Evolutionary conservation across 768 basidiomycete species (phyloP), one percentile per base, ranked within the genome.

Genomic region (Mrakia blollopis): DNA sequence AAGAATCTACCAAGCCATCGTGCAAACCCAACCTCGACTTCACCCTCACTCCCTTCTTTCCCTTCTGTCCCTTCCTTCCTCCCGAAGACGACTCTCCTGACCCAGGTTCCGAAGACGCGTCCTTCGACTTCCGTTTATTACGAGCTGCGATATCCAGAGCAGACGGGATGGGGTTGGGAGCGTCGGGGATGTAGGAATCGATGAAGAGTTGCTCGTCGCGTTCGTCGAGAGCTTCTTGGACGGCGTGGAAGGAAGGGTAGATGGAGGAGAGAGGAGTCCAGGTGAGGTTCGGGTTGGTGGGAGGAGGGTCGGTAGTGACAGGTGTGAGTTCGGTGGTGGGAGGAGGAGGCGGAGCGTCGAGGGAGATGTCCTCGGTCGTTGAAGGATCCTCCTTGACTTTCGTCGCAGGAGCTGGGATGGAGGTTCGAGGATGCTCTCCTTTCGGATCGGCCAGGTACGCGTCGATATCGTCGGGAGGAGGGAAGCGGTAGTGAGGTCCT

Each of bases 401-500:
- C 25, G 57, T 37, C 25, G 44, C 32, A 21, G 28, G 9, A 13
- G 50, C 35, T 25, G 44, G 28, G 50, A 44, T n/a, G 0, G 54
- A 72, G 18, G 50, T 57, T 32, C 54, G 73, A 28, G 25, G 28
- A 18, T 50, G 54, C 5, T 28, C 28, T 10, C 50, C 47, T 9
- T 41, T 72, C 11, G 70, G 54, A 28, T 50, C 70, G 30, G 25
- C 28, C 9, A 72, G 39, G 32, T 72, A 72, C 8, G 72, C 52
- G 35, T 72, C 72, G n/a, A 72, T 60, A 32, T 72, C 72, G 39
- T 72, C 72, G 25, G 92, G 92, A 3, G 94, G 94, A 1, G 91
- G 88, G 80, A 87, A 92, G 11, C 88, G 87, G 80, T 95, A 98
- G 78, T 90, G 83, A 0, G 97, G 97, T 0, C 97, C 97, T 25